Conservation (phyloP, 495 filamentous ascomycete species). For the Aspergillus nanangensis region DNA sequence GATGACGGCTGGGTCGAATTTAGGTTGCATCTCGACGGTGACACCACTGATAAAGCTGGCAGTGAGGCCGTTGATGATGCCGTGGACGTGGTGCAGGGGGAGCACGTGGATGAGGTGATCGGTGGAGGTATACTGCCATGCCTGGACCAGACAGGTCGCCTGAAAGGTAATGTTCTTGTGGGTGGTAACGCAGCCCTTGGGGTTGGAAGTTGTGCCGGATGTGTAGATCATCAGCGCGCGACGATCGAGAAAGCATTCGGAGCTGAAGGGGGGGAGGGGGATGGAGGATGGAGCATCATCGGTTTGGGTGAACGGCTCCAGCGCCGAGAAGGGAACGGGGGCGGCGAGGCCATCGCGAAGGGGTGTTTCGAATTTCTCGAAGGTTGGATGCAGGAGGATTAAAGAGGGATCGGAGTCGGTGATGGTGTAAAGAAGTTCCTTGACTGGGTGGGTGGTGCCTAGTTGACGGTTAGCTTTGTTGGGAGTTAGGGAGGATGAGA, state of each 20-base stretch:
- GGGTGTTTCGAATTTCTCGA: conserved; percentile 28
- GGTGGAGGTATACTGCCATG: conserved; percentile 29
- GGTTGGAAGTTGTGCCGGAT: conserved; percentile 40
- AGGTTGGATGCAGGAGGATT: conserved; percentile 36
- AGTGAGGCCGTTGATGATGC: conserved; percentile 38
- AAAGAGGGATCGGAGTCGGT: conserved; percentile 40
- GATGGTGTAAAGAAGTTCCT: conserved; percentile 39
- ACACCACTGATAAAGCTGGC: conserved; percentile 35
- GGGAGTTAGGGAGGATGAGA: neutral
- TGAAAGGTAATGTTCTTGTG: conserved; percentile 44
- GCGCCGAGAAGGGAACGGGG: conserved; percentile 27
- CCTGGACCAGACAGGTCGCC: conserved; percentile 32
- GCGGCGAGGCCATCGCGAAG: conserved; percentile 25
- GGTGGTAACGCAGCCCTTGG: conserved; percentile 42
- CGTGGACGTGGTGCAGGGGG: conserved; percentile 41
- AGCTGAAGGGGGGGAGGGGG: conserved; percentile 27
- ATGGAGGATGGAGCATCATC: conserved; percentile 9
- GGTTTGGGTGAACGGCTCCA: conserved; percentile 26
- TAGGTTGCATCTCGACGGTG: conserved; percentile 41
- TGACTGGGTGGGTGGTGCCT: conserved; percentile 45
- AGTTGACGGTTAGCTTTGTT: neutral
- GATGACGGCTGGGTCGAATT: conserved; percentile 41
- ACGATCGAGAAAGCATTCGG: conserved; percentile 21
- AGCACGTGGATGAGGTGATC: conserved; percentile 43
- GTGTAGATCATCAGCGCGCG: conserved; percentile 45